phyloP scores from a whole-genome alignment of 2,329 filamentous ascomycete species.

The Amphichorda felina region DNA sequence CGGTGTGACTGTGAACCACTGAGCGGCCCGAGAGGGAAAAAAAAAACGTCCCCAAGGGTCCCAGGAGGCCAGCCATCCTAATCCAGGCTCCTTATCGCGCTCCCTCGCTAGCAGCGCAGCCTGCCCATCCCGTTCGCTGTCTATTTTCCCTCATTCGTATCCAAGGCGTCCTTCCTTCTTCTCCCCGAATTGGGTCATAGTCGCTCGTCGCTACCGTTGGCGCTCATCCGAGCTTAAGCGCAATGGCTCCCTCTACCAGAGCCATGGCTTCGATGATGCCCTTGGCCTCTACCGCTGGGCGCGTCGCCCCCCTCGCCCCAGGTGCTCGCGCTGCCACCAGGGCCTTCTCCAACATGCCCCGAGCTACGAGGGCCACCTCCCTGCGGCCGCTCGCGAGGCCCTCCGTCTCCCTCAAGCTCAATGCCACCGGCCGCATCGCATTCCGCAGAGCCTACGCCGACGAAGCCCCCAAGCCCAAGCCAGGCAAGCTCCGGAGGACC shows the following conservation, averaged over 20 bases:
- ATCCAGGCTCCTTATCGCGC: too few species aligned
- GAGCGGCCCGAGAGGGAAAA: too few species aligned
- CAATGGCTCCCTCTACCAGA: constrained; percentile 34
- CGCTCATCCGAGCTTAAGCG: constrained; percentile 8
- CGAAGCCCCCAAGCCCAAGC: constrained; percentile 32
- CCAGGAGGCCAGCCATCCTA: too few species aligned
- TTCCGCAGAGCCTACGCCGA: constrained; percentile 39
- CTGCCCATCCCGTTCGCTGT: background rate
- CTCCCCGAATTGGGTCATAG: background rate
- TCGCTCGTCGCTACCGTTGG: background rate
- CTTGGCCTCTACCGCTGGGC: constrained; percentile 10
- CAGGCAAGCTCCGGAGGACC: constrained; percentile 50
- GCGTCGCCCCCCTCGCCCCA: constrained; percentile 6
- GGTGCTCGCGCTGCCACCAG: constrained; percentile 6
- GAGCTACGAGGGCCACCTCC: constrained; percentile 7
- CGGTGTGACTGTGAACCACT: too few species aligned
- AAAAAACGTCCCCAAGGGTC: too few species aligned
- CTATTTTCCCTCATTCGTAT: background rate
- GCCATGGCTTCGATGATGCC: constrained; percentile 9
- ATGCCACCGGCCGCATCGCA: constrained; percentile 22
- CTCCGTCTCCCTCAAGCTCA: constrained; percentile 20
- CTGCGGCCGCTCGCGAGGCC: constrained; percentile 13
- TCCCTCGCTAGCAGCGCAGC: too few species aligned
- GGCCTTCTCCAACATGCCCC: constrained; percentile 20
- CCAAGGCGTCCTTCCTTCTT: background rate